Evolutionary conservation across 768 basidiomycete genomes (phyloP), one percentile per base, ranked within the genome.

Genomic region (Phanerodontia chrysosporium): DNA sequence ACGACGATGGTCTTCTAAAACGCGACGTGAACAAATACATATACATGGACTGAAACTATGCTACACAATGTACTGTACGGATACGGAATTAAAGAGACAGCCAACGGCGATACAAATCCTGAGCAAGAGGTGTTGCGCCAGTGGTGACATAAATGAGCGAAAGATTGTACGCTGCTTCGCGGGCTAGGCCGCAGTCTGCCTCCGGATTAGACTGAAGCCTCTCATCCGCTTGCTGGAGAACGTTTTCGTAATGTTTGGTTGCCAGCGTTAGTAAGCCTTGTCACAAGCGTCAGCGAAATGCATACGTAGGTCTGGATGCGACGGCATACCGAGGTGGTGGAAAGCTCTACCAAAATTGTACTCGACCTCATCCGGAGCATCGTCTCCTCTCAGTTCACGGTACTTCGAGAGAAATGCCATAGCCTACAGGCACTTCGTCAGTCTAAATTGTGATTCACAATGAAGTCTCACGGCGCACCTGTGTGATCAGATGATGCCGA

Each of bases 331-430:
- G n/a, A 97, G 77, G 59, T 95, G 90, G 68, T 98, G 96, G 69
- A 97, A 98, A 1, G 86, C 83, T 48, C 96, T 79, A 0, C 89
- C 96, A 67, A 95, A 91, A 71, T 99, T 99, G 70, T 83, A 98
- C 58, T 99, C 92, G 3, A 96, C 87, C 71, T 98, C 95, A 28
- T 84, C 81, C 2, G 76, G 70, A 2, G 72, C 70, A 49, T 75
- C 74, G 1, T 64, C 72, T 45, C 75, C 76, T 14, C 88, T 79
- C 1, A 89, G 67, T n/a, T 78, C 76, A 18, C 93, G 83, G 70
- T 98, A 99, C 49, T 84, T 82, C 0, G 86, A 80, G 25, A 98
- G 72, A 71, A 95, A 97, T 0, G 90, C 92, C 78, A 95, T 81
- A 0, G 82, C 91, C 90, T 94, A 64, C 16, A 42, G 29, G 35